Evolutionary conservation across 345 rosid genomes (phyloP), one percentile per base, ranked within the genome.

Genomic region (Moricandia moricandioides): DNA sequence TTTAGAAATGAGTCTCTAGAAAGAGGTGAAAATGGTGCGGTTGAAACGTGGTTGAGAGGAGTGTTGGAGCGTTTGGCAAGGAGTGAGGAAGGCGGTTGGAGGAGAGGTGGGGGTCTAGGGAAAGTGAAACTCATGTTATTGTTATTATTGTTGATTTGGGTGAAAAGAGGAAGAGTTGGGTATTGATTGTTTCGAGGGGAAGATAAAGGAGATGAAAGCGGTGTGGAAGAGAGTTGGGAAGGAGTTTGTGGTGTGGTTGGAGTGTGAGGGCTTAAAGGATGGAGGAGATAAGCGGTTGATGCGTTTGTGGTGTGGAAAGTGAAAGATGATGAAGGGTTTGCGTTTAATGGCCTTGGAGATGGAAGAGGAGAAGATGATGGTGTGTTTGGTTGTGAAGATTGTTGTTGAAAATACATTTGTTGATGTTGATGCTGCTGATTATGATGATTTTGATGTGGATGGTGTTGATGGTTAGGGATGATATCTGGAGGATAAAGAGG

Each of bases 401-500:
- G 81, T 49, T 57, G 69, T 13, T 67, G 81, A 52, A 60, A 72
- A 30, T 59, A 78, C 62, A 71, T 56, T 63, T 77, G 75, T 18
- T 68, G 79, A 29, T 59, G 68, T 4, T 71, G 59, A 14, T 70
- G 27, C 0, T 57, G 71, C 5, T 67, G 72, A 9, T 67, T 77
- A 34, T 43, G 70, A 0, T 57, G 70, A 0, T 64, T 63, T 2
- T 67, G 67, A 17, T 71, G 73, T 65, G 43, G 65, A 75, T 80
- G 76, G 59, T 66, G 59, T 66, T 78, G 81, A 66, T 81, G 84
- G 39, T 78, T 83, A 5, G 84, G 86, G 62, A 72, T 77, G 65
- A 89, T 47, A 61, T 86, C 91, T 0, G 87, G 88, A 27, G 88
- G 89, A 69, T 86, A 87, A 11, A 87, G 81, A 62, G 88, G 85